Evolutionary conservation across 2,329 filamentous ascomycete genomes (phyloP).

Genomic region (Monascus ruber): DNA sequence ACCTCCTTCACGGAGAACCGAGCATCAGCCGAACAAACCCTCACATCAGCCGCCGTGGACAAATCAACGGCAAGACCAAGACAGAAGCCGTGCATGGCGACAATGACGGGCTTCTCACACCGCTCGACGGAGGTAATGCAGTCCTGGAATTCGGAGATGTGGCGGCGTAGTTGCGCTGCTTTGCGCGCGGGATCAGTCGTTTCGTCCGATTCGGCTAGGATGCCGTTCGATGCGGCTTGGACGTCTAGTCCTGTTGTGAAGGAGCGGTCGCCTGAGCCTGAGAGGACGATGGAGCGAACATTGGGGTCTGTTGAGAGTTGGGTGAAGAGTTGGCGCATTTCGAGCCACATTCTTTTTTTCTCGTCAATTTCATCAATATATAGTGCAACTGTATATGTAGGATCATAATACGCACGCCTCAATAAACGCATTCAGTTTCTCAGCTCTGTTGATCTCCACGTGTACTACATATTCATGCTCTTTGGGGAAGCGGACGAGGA

Average conservation of each 20-base stretch:
- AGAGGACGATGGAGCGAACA: slow-evolving; percentile 67
- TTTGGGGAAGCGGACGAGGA: slow-evolving; percentile 59
- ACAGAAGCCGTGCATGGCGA: slow-evolving; percentile 65
- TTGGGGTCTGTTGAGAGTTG: slow-evolving; percentile 59
- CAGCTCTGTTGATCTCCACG: slow-evolving; percentile 78
- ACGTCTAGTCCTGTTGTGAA: slow-evolving; percentile 85
- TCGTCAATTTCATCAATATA: slow-evolving; percentile 1
- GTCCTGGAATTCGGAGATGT: slow-evolving; percentile 70
- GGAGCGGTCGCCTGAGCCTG: slow-evolving; percentile 67
- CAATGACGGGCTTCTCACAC: slow-evolving; percentile 87
- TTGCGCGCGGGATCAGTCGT: slow-evolving; percentile 51
- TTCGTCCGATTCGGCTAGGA: slow-evolving; percentile 28
- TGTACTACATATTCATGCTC: slow-evolving; percentile 61
- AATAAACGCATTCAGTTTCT: slow-evolving; percentile 80
- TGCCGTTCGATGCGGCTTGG: slow-evolving; percentile 50
- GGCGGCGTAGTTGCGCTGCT: slow-evolving; percentile 50
- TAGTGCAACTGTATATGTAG: neutral
- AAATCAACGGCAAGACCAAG: slow-evolving; percentile 67
- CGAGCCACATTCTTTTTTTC: slow-evolving; percentile 61
- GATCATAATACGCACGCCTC: slow-evolving; percentile 40
- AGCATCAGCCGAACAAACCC: slow-evolving; percentile 25
- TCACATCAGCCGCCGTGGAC: slow-evolving; percentile 31
- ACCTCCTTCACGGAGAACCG: slow-evolving; percentile 38
- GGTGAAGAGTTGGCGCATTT: slow-evolving; percentile 61
- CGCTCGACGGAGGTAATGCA: slow-evolving; percentile 65